Base-by-base conservation (phyloP, 2,329 filamentous ascomycete genomes). In the Rutstroemia sp. region DNA sequence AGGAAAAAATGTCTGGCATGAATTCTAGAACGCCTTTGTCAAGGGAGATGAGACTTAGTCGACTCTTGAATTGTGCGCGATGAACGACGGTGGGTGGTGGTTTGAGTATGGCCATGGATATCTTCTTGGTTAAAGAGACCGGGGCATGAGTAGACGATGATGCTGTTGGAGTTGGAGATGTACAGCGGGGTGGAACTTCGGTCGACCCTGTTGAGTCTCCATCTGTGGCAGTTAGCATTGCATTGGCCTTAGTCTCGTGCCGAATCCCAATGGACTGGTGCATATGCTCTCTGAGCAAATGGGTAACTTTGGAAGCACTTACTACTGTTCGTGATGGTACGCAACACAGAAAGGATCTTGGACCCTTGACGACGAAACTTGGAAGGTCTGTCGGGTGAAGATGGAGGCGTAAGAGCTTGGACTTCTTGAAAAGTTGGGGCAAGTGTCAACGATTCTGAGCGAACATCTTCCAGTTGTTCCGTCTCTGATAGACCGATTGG, bases 31-130 rank as follows among this genome's bases (percentile, higher is more conserved):
- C 47, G 2, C 58, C 60, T 56, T 63, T 71, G 40, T 75, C 71
- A 44, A 69, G 57, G 7, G 73, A 72, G 48, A 67, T 68, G 27
- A 71, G 45, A 48, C 63, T 65, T 16, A 71, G 72, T 12, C 74
- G 69, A 38, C 64, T 66, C 56, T 74, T 76, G 40, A 67, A 67
- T 39, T 69, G 64, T 48, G 70, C 61, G 19, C 75, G 71, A 60
- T 73, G 73, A 21, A 78, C 71, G 5, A 77, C 69, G 2, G 75
- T 77, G 5, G 71, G 72, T 27, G 72, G 68, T 16, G 63, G 60
- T 56, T 72, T 73, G 47, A 74, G 66, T 21, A 75, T 64, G 21
- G 72, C 70, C 49, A 72, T 67, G 19, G 75, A 73, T 60, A 77
- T 70, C 58, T 70, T 74, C 46, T 58, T 60, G 27, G 52, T 42